These are phyloP conservation scores for Dipodascus geniculatus DNA, from an alignment of 805 yeast genomes.

Conservation along the genomic window DNA sequence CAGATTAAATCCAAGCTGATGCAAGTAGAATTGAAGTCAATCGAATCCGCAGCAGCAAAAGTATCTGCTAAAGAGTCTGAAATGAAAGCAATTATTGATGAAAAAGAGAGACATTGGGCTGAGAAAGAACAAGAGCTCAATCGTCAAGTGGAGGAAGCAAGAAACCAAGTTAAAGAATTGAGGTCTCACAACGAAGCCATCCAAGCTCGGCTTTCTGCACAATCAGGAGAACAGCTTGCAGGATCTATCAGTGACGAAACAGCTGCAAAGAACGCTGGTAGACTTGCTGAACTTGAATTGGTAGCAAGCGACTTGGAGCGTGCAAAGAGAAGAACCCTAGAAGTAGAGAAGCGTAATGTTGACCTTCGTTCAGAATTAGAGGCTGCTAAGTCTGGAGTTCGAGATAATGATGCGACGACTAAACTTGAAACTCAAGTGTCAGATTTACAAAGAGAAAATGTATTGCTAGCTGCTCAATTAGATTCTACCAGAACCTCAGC, in stretches of 20 bases:
- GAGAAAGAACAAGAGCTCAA: constrained; percentile 41
- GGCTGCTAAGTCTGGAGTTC: constrained; percentile 34
- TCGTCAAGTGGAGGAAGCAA: constrained; percentile 40
- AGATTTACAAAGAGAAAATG: constrained; percentile 42
- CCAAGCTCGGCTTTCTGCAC: constrained; percentile 36
- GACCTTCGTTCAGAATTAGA: constrained; percentile 57
- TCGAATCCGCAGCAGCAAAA: constrained; percentile 40
- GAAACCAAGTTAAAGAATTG: constrained; percentile 49
- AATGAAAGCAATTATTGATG: constrained; percentile 53
- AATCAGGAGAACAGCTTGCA: not conserved
- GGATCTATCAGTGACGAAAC: constrained; percentile 4
- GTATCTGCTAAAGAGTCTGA: constrained; percentile 66
- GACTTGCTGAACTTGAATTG: constrained; percentile 40
- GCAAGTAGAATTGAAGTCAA: constrained; percentile 48
- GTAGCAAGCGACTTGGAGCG: constrained; percentile 66
- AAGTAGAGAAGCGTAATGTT: constrained; percentile 69
- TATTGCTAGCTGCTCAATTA: constrained; percentile 44
- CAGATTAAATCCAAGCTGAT: constrained; percentile 51
- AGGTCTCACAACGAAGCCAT: constrained; percentile 55
- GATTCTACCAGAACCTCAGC: constrained; percentile 32
- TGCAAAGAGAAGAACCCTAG: constrained; percentile 52
- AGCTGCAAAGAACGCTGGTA: not conserved
- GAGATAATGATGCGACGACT: constrained; percentile 15
- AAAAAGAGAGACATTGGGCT: constrained; percentile 59
- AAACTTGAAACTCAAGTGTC: constrained; percentile 11